Percentiles rank a stretch among this genome's conserved stretches.
Evolutionary conservation across 2,329 filamentous ascomycete species (phyloP).

Genomic region (Blastomyces gilchristii): DNA sequence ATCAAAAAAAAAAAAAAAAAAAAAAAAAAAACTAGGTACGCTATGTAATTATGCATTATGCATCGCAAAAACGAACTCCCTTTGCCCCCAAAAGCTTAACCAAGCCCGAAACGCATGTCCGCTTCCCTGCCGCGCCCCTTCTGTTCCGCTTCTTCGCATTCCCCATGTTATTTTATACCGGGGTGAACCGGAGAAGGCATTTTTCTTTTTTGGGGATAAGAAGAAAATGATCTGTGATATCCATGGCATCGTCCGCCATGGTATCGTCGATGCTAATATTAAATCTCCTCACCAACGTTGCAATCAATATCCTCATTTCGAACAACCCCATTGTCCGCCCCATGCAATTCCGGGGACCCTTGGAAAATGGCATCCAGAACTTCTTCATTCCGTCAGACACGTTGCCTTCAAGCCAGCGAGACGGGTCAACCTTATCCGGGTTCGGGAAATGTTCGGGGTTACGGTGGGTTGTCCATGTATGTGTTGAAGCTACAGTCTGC

Average conservation of each 20-base stretch:
- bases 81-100: background rate
- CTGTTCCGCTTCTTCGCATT: background rate
- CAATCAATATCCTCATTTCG: constrained; percentile 14
- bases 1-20: too few species aligned
- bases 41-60: background rate
- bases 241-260: constrained; percentile 11
- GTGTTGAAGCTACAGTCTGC: constrained; percentile 10
- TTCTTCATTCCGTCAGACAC: constrained; percentile 3
- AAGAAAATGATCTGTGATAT: constrained; percentile 15
- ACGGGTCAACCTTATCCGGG: constrained; percentile 11
- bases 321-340: constrained; percentile 13
- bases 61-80: too few species aligned
- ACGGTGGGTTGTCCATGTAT: constrained; percentile 12
- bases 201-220: constrained; percentile 13
- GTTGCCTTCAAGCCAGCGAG: constrained; percentile 10
- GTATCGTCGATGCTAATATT: constrained; percentile 8
- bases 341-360: constrained; percentile 12
- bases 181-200: constrained; percentile 12
- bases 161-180: constrained; percentile 3
- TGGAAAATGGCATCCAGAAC: constrained; percentile 12
- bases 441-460: constrained; percentile 11
- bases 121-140: background rate
- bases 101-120: background rate
- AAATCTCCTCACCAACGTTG: constrained; percentile 10
- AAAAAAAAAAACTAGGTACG: too few species aligned